Percentiles rank a stretch among this genome's conserved stretches.
Evolutionary conservation across 257 asterid genomes (phyloP).

Genomic region (Solanum chmielewskii): DNA sequence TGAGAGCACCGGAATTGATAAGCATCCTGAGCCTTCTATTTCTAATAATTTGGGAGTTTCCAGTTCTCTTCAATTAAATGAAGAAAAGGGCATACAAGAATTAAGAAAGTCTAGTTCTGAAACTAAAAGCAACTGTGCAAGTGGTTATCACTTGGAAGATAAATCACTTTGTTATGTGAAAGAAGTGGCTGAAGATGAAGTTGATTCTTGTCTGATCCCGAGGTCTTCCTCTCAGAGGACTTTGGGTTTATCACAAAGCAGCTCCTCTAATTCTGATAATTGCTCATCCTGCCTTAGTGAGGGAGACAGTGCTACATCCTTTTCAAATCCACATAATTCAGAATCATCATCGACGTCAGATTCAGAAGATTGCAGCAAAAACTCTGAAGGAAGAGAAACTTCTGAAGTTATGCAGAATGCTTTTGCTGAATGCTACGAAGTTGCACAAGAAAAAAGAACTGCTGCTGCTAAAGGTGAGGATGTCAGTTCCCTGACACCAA

Average conservation of each 20-base stretch:
- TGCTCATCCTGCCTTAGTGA: slow-evolving; percentile 39
- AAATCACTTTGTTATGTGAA: slow-evolving; percentile 25
- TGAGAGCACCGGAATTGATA: slow-evolving; percentile 45
- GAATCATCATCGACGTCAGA: slow-evolving; percentile 74
- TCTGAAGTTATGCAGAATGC: slow-evolving; percentile 28
- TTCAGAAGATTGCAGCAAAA: slow-evolving; percentile 68
- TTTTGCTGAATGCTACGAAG: slow-evolving; percentile 17
- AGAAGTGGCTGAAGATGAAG: slow-evolving; percentile 26
- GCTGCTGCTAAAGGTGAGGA: slow-evolving; percentile 14
- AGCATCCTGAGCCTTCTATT: slow-evolving; percentile 32
- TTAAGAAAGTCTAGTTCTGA: slow-evolving; percentile 10
- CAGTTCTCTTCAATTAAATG: slow-evolving; percentile 23
- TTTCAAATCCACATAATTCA: slow-evolving; percentile 39
- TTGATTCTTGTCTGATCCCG: slow-evolving; percentile 8
- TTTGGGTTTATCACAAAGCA: slow-evolving; percentile 22
- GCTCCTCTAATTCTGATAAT: slow-evolving; percentile 64
- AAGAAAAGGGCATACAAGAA: slow-evolving; percentile 19
- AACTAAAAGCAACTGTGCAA: slow-evolving; percentile 7
- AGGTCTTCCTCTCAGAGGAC: slow-evolving; percentile 23
- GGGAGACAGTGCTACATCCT: slow-evolving; percentile 52
- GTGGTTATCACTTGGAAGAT: slow-evolving; percentile 11
- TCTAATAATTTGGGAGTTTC: slow-evolving; percentile 33
- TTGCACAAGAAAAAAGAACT: slow-evolving; percentile 10
- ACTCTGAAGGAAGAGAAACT: slow-evolving; percentile 52
- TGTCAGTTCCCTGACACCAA: slow-evolving; percentile 12